Percentiles rank a stretch among this genome's conserved stretches.
Evolutionary conservation across 1,139 yeast genomes (phyloP).

Genomic region (Yamadazyma taylorii): DNA sequence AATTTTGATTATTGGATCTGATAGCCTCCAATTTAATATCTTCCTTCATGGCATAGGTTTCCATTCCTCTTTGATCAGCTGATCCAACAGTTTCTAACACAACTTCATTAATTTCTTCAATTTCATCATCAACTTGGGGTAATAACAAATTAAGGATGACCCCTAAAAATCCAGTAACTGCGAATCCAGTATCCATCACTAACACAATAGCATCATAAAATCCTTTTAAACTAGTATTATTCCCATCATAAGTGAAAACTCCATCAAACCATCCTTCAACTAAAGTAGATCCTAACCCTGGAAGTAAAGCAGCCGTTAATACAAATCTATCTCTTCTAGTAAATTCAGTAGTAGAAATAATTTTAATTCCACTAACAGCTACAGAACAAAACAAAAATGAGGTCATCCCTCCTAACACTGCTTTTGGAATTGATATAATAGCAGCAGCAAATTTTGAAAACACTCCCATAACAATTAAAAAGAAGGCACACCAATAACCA

Average conservation of each 20-base stretch:
- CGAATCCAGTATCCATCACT: slow-evolving; percentile 87
- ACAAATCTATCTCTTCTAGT: slow-evolving; percentile 87
- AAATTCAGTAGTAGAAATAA: slow-evolving; percentile 72
- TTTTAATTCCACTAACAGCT: slow-evolving; percentile 83
- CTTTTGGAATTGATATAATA: slow-evolving; percentile 76
- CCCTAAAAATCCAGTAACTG: slow-evolving; percentile 77
- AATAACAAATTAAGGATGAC: slow-evolving; percentile 67
- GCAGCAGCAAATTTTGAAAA: slow-evolving; percentile 91
- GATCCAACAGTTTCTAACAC: slow-evolving; percentile 49
- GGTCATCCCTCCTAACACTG: slow-evolving; percentile 93
- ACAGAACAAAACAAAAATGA: slow-evolving; percentile 85
- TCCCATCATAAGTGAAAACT: slow-evolving; percentile 76
- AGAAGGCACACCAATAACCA: slow-evolving; percentile 88
- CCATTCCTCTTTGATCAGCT: slow-evolving; percentile 43
- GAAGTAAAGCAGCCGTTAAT: slow-evolving; percentile 69
- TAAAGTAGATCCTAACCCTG: slow-evolving; percentile 78
- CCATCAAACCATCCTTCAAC: slow-evolving; percentile 73
- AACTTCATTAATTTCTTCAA: slow-evolving; percentile 50
- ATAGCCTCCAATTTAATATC: slow-evolving; percentile 29
- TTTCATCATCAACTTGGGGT: slow-evolving; percentile 71
- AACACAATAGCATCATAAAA: slow-evolving; percentile 77
- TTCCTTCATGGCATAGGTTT: slow-evolving; percentile 38
- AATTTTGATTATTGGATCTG: slow-evolving; percentile 11
- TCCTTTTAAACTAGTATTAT: slow-evolving; percentile 62
- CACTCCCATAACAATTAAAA: slow-evolving; percentile 79